phyloP scores from a whole-genome alignment of 768 basidiomycete species.

The Suillus ampliporus region DNA sequence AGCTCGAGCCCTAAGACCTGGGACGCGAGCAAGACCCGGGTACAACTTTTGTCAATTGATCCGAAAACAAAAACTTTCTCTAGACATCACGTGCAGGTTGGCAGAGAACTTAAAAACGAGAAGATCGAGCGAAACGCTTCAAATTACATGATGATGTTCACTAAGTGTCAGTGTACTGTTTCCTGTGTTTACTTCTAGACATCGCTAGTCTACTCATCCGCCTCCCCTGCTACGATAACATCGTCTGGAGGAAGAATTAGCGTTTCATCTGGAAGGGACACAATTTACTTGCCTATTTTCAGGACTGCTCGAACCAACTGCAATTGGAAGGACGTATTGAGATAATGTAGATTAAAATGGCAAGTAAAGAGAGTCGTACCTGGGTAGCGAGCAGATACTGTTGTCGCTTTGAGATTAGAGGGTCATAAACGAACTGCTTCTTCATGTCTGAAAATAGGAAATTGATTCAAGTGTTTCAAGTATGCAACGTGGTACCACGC shows the following conservation, averaged over 20 bases:
- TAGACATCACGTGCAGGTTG: background rate
- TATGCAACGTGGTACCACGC: constrained; percentile 26
- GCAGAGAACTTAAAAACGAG: background rate
- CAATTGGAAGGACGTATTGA: constrained; percentile 15
- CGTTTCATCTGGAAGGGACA: constrained; percentile 5
- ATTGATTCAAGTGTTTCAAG: constrained; percentile 6
- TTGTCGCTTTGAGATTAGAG: constrained; percentile 95
- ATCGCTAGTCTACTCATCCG: constrained; percentile 58
- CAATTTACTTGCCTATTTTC: constrained; percentile 71
- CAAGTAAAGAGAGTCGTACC: constrained; percentile 45
- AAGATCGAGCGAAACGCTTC: constrained; percentile 1
- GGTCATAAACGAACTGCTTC: constrained; percentile 95
- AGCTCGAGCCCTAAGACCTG: background rate
- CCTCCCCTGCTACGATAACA: constrained; percentile 75
- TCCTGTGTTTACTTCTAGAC: constrained; percentile 22
- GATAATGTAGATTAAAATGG: background rate
- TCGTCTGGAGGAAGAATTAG: constrained; percentile 57
- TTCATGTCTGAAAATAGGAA: constrained; percentile 79
- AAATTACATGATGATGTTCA: constrained; percentile 30
- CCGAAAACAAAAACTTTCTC: background rate
- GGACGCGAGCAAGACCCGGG: too few species aligned
- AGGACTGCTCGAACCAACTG: constrained; percentile 85
- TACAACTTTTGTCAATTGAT: background rate
- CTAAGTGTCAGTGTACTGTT: constrained; percentile 21
- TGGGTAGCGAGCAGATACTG: constrained; percentile 98